Conservation (phyloP, 1,284 basidiomycete genomes). For the Apiotrichum akiyoshidainum region DNA sequence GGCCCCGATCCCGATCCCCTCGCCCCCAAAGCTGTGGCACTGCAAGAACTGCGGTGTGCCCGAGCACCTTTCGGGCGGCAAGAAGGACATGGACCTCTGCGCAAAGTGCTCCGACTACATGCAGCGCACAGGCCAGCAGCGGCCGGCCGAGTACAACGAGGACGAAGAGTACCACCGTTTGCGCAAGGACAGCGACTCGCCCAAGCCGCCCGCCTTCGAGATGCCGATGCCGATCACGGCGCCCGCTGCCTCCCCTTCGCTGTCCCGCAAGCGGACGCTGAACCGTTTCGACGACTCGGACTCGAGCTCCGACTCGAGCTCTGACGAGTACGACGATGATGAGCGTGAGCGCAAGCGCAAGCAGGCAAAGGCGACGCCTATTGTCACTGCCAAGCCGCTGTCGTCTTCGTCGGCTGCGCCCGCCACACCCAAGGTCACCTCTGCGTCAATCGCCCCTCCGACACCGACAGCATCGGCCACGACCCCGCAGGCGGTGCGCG, state of each 20-base stretch:
- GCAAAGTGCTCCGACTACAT: constrained; percentile 74
- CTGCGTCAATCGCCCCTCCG: not conserved
- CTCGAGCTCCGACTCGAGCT: constrained; percentile 26
- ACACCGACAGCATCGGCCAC: not conserved
- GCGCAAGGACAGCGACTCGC: constrained; percentile 35
- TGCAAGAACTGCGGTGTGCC: constrained; percentile 89
- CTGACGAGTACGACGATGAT: constrained; percentile 20
- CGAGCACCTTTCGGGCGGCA: constrained; percentile 73
- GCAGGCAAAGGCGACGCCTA: constrained; percentile 7
- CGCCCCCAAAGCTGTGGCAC: constrained; percentile 69
- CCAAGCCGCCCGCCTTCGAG: constrained; percentile 15
- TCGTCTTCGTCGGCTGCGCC: not conserved
- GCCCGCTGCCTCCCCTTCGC: not conserved
- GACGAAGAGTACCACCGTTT: constrained; percentile 66
- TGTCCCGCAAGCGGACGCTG: constrained; percentile 1
- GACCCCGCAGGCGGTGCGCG: constrained; percentile 2
- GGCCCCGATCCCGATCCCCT: not conserved
- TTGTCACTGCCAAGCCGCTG: constrained; percentile 4
- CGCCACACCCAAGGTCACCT: constrained; percentile 1
- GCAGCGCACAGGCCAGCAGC: constrained; percentile 21
- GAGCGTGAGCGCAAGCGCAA: constrained; percentile 17
- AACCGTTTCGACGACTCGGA: constrained; percentile 18
- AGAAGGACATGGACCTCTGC: constrained; percentile 84
- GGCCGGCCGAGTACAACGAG: constrained; percentile 30
- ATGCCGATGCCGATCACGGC: constrained; percentile 3